Evolutionary conservation across 306 rosid genomes (phyloP).

Genomic region (Clitoria ternatea): DNA sequence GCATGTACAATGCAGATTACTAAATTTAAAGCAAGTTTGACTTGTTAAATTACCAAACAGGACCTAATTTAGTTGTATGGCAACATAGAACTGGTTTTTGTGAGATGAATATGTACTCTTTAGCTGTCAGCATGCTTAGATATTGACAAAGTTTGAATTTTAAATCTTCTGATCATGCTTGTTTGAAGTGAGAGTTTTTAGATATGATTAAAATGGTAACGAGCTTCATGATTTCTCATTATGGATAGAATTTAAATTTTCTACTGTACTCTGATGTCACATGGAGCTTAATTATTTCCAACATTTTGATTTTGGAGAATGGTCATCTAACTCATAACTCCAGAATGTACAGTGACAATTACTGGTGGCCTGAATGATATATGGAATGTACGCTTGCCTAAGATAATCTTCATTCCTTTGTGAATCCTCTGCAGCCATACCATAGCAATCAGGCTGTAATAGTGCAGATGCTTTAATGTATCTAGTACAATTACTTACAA

Average conservation of each 20-base stretch:
- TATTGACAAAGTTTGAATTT: not conserved
- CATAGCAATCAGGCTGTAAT: too few relatives aligned
- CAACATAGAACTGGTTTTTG: not conserved
- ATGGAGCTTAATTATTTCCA: not conserved
- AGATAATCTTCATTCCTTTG: not conserved
- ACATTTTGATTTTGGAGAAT: not conserved
- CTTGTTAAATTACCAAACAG: not conserved
- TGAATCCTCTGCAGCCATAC: not conserved
- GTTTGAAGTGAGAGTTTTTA: constrained; percentile 15
- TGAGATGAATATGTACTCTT: not conserved
- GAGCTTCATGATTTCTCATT: not conserved
- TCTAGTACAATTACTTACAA: too few relatives aligned
- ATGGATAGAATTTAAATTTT: not conserved
- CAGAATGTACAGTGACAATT: not conserved
- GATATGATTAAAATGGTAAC: not conserved
- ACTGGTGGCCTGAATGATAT: not conserved
- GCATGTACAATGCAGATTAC: not conserved
- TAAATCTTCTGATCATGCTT: not conserved
- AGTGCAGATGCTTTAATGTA: not conserved
- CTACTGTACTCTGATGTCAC: not conserved
- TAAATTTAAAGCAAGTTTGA: not conserved
- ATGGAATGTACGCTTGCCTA: not conserved
- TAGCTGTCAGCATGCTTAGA: not conserved
- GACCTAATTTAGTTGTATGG: not conserved
- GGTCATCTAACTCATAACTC: not conserved